Evolutionary conservation across 805 yeast genomes (phyloP).

Genomic region (Teunomyces panamensis): DNA sequence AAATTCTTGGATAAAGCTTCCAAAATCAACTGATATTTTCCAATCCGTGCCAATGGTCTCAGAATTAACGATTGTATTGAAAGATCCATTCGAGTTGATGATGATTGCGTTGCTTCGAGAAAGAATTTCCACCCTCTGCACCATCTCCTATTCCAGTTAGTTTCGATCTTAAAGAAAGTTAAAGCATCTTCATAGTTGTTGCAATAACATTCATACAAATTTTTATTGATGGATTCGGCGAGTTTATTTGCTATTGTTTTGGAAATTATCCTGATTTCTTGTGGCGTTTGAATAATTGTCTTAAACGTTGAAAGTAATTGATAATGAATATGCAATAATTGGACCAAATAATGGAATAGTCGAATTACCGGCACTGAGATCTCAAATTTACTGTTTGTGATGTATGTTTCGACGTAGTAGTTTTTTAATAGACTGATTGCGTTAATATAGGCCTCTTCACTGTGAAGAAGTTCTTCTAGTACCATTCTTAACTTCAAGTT

Average conservation of each 20-base stretch:
- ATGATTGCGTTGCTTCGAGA: constrained; percentile 43
- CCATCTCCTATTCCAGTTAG: constrained; percentile 18
- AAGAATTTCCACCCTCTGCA: constrained; percentile 31
- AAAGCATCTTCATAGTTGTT: constrained; percentile 30
- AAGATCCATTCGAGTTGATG: constrained; percentile 38
- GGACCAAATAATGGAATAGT: not conserved
- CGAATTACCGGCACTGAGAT: constrained; percentile 25
- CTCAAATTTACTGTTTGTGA: constrained; percentile 22
- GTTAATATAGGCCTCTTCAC: constrained; percentile 48
- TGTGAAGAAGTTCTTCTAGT: constrained; percentile 47
- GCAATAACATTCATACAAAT: constrained; percentile 33
- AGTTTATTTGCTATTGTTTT: constrained; percentile 15
- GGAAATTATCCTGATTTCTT: not conserved
- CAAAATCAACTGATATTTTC: constrained; percentile 51
- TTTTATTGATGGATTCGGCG: constrained; percentile 18
- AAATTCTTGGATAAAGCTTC: constrained; percentile 36
- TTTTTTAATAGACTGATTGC: constrained; percentile 42
- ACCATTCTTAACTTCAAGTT: constrained; percentile 20
- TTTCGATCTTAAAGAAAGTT: constrained; percentile 24
- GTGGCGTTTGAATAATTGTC: not conserved
- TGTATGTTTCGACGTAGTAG: constrained; percentile 42
- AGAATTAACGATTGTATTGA: constrained; percentile 54
- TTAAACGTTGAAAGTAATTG: constrained; percentile 23
- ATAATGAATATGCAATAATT: constrained; percentile 22
- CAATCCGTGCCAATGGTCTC: constrained; percentile 49